Evolutionary conservation across 2,329 filamentous ascomycete genomes (phyloP).

Genomic region (Didymella segeticola): DNA sequence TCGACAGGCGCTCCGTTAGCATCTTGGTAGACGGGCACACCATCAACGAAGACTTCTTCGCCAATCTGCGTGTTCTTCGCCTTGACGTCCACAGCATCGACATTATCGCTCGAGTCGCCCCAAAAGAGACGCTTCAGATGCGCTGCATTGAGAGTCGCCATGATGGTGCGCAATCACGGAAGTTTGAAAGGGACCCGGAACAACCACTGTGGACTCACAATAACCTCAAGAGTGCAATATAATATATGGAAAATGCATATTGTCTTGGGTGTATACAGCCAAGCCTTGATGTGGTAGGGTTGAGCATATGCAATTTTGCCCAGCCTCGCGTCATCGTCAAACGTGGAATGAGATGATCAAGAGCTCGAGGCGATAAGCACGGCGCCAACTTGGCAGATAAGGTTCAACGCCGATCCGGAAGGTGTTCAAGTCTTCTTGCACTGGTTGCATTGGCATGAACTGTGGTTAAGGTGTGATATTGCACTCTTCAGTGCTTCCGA

Average conservation of each 20-base stretch:
- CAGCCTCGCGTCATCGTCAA: constrained; percentile 26
- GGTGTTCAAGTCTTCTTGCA: background rate
- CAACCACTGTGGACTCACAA: background rate
- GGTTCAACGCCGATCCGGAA: background rate
- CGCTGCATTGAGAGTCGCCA: constrained; percentile 17
- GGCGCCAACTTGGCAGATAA: constrained; percentile 4
- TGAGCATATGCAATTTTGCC: constrained; percentile 19
- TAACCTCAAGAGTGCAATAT: background rate
- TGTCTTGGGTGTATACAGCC: background rate
- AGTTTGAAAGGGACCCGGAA: background rate
- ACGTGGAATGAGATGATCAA: background rate
- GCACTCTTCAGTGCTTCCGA: background rate
- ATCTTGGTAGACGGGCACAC: constrained; percentile 34
- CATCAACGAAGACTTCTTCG: constrained; percentile 35
- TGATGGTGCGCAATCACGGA: constrained; percentile 3
- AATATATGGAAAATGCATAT: constrained; percentile 1
- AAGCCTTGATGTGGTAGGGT: background rate
- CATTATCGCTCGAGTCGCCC: constrained; percentile 20
- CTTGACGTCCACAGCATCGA: constrained; percentile 25
- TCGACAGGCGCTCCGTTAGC: constrained; percentile 40
- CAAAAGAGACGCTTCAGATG: constrained; percentile 28
- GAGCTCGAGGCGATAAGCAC: background rate
- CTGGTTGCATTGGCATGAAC: background rate
- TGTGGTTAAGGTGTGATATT: background rate
- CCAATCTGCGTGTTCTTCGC: constrained; percentile 38